Percentiles rank a stretch among this genome's conserved stretches.
These are phyloP conservation scores for Kwoniella botswanensis DNA, from an alignment of 768 basidiomycete species.

Conservation along the genomic window DNA sequence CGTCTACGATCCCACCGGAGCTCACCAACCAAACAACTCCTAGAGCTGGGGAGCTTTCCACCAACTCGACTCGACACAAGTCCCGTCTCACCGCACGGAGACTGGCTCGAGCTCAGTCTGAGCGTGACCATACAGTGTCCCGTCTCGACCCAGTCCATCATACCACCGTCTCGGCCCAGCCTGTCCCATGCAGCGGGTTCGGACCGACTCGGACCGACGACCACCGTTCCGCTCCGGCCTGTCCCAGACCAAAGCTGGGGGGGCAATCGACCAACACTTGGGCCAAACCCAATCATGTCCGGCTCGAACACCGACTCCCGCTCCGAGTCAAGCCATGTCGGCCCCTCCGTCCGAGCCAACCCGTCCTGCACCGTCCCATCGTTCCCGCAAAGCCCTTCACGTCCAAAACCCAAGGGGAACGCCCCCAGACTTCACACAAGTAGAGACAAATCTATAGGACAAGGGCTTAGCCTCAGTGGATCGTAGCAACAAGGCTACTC, in stretches of 20 bases:
- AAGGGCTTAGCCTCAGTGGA: conserved; percentile 76
- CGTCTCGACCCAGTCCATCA: background rate
- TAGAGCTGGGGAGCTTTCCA: background rate
- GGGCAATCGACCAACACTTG: background rate
- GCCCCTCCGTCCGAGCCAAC: background rate
- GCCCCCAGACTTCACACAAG: conserved; percentile 15
- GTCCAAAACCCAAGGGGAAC: conserved; percentile 2
- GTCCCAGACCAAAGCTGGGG: background rate
- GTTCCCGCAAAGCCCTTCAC: background rate
- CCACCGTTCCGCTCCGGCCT: background rate
- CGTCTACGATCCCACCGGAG: background rate
- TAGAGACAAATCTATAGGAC: conserved; percentile 69
- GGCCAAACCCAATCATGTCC: background rate
- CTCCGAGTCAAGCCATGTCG: background rate
- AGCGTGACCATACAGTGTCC: background rate
- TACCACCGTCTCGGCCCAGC: background rate
- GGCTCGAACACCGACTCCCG: background rate
- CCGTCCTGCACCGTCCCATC: background rate
- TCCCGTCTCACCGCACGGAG: background rate
- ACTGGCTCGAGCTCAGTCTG: background rate
- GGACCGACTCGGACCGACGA: background rate
- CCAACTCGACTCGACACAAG: background rate
- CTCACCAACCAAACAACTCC: background rate
- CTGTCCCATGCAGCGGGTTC: background rate
- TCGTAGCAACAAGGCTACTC: conserved; percentile 80